Conservation (phyloP, 768 basidiomycete species). For the Suillus occidentalis region DNA sequence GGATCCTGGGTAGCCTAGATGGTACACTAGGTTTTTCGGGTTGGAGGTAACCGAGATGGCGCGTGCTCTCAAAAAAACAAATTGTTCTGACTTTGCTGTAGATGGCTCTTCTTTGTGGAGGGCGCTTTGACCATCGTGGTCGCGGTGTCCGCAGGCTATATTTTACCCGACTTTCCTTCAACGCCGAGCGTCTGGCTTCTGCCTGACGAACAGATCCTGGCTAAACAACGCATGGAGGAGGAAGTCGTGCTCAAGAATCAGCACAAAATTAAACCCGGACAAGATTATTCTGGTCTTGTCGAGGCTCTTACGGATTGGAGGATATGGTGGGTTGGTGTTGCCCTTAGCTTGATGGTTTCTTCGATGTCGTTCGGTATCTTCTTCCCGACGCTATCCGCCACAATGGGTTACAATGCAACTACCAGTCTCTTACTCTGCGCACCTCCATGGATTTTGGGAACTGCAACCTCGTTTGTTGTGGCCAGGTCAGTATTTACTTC, state of each 20-base stretch:
- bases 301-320: conserved; percentile 71
- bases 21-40: conserved; percentile 63
- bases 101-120: conserved; percentile 74
- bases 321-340: conserved; percentile 76
- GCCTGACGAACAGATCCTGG: conserved; percentile 51
- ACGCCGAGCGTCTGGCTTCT: conserved; percentile 59
- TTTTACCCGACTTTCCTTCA: conserved; percentile 74
- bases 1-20: conserved; percentile 70
- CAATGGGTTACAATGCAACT: conserved; percentile 63
- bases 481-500: conserved; percentile 39
- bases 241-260: conserved; percentile 55
- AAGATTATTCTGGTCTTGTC: conserved; percentile 45
- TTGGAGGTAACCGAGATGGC: conserved; percentile 41
- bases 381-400: conserved; percentile 76
- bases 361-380: conserved; percentile 75
- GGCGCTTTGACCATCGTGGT: conserved; percentile 55
- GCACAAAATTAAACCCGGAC: conserved; percentile 37
- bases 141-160: conserved; percentile 50
- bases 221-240: conserved; percentile 57
- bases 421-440: conserved; percentile 71
- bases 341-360: conserved; percentile 53
- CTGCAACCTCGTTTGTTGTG: conserved; percentile 52
- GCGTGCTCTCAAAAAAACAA: not conserved
- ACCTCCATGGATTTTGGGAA: conserved; percentile 69
- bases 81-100: conserved; percentile 20